Conservation (phyloP, 805 yeast genomes). For the Pichia sporocuriosa region DNA sequence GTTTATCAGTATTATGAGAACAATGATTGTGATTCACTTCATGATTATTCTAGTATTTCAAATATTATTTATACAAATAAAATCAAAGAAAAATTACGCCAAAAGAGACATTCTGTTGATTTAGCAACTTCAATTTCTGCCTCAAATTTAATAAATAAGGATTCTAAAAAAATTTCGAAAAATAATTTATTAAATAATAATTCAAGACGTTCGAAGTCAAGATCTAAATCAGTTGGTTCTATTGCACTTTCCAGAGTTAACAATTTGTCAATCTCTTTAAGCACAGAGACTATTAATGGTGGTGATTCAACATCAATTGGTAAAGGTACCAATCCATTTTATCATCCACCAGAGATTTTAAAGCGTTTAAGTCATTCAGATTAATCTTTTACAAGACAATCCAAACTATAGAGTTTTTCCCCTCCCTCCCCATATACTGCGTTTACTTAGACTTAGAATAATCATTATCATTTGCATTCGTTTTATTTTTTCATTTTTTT, state of each 20-base stretch:
- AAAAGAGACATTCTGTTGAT: conserved; percentile 3
- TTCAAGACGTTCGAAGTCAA: conserved; percentile 1
- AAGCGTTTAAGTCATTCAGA: conserved; percentile 14
- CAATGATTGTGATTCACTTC: conserved; percentile 3
- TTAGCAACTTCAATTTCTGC: neutral
- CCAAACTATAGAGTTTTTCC: too few relatives aligned
- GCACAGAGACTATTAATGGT: neutral
- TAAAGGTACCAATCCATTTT: conserved; percentile 20
- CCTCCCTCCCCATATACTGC: too few relatives aligned
- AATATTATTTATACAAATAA: conserved; percentile 11
- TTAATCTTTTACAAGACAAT: too few relatives aligned
- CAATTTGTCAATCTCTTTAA: neutral
- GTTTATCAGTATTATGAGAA: conserved; percentile 1
- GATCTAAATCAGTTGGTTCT: conserved; percentile 14
- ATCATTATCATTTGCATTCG: too few relatives aligned
- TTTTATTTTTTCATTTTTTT: too few relatives aligned
- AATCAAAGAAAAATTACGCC: conserved; percentile 10
- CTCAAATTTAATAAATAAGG: too few relatives aligned
- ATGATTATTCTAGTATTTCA: conserved; percentile 9
- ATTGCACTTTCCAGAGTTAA: neutral
- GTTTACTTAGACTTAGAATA: too few relatives aligned
- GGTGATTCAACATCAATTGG: conserved; percentile 10
- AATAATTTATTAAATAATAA: neutral
- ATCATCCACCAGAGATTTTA: conserved; percentile 23
- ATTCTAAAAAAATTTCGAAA: neutral